These are phyloP conservation scores for Asterionellopsis glacialis DNA, from an alignment of 108 stramenopile genomes.

Conservation along the genomic window DNA sequence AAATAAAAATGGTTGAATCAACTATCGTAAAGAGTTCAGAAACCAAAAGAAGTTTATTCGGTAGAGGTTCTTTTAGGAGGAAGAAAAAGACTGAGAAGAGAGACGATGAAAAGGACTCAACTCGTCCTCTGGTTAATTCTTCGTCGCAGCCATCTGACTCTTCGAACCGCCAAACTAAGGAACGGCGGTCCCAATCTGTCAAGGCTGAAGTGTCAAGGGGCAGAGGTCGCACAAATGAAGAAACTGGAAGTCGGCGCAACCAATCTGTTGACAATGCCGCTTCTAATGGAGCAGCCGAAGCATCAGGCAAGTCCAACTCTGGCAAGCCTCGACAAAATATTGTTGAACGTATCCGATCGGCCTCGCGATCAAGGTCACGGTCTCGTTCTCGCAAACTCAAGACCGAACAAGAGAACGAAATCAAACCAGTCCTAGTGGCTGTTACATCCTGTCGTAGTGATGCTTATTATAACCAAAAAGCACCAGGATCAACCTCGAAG, in stretches of 20 bases:
- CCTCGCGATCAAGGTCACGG: constrained; percentile 7
- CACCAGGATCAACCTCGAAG: constrained; percentile 75
- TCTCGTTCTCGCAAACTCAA: neutral
- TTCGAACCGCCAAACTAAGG: neutral
- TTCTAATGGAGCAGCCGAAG: neutral
- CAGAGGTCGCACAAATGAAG: neutral
- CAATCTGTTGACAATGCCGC: neutral
- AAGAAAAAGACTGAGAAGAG: constrained; percentile 1
- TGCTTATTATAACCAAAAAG: constrained; percentile 83
- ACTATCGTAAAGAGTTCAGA: neutral
- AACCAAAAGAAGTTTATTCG: neutral
- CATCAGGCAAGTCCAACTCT: neutral
- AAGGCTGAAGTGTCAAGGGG: neutral
- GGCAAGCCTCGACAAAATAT: neutral
- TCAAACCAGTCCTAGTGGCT: constrained; percentile 52
- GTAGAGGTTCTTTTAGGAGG: neutral
- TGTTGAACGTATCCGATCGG: constrained; percentile 3
- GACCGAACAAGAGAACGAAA: constrained; percentile 2
- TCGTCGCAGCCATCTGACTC: neutral
- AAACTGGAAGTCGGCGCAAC: neutral
- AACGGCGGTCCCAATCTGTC: neutral
- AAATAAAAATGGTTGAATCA: neutral
- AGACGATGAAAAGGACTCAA: neutral
- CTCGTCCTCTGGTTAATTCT: neutral
- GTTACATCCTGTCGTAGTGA: constrained; percentile 86